These are phyloP conservation scores for Hippophae gyantsensis DNA, from an alignment of 306 rosid species.

Conservation along the genomic window DNA sequence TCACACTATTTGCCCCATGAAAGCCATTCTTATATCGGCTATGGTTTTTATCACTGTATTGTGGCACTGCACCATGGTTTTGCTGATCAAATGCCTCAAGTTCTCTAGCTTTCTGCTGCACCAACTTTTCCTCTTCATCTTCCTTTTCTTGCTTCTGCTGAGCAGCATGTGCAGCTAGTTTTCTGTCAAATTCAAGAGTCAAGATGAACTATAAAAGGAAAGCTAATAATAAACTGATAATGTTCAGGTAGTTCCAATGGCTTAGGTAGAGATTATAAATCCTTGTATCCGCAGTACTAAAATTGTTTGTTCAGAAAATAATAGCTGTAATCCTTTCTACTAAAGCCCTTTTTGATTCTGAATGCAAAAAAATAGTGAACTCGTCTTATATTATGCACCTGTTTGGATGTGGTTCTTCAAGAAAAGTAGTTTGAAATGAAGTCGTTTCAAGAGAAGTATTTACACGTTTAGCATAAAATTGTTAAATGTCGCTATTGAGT, in stretches of 20 bases:
- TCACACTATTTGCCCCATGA: constrained; percentile 97
- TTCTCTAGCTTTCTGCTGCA: constrained; percentile 76
- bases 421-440: too few relatives aligned
- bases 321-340: too few relatives aligned
- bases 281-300: too few relatives aligned
- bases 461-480: too few relatives aligned
- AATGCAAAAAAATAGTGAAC: too few relatives aligned
- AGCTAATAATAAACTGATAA: not conserved
- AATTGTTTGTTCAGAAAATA: too few relatives aligned
- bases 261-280: not conserved
- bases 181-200: constrained; percentile 34
- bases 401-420: too few relatives aligned
- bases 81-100: constrained; percentile 96
- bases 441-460: too few relatives aligned
- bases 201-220: not conserved
- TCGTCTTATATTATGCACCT: too few relatives aligned
- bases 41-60: constrained; percentile 62
- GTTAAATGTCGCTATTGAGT: too few relatives aligned
- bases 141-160: constrained; percentile 87
- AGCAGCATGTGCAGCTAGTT: constrained; percentile 66
- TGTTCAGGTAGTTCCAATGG: too few relatives aligned
- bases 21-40: constrained; percentile 68
- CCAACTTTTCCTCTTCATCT: constrained; percentile 66
- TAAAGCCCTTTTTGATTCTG: too few relatives aligned
- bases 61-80: constrained; percentile 94